These are phyloP conservation scores for Avena eriantha DNA, from an alignment of 176 grass and related monocot species.

Conservation along the genomic window DNA sequence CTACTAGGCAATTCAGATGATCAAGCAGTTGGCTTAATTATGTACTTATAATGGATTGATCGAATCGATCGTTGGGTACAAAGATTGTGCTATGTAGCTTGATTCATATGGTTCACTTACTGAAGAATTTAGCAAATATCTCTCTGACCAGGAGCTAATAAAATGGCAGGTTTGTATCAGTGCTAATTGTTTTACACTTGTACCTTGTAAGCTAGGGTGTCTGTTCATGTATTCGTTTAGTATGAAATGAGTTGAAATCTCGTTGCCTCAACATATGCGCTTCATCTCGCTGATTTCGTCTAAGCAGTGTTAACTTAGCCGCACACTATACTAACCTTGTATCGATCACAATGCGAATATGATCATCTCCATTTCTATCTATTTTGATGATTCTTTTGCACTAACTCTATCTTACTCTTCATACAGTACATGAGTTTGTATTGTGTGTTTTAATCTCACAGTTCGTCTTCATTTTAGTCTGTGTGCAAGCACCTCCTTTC, in stretches of 20 bases:
- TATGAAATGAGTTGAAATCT: not conserved
- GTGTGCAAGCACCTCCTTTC: too few relatives aligned
- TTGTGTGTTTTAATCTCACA: too few relatives aligned
- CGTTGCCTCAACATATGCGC: not conserved
- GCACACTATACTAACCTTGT: not conserved
- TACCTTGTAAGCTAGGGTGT: not conserved
- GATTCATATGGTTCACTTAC: not conserved
- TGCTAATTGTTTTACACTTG: not conserved
- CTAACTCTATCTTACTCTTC: too few relatives aligned
- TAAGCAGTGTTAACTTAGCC: not conserved
- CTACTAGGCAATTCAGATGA: conserved; percentile 35
- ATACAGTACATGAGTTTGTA: too few relatives aligned
- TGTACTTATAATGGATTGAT: not conserved
- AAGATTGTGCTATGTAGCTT: conserved; percentile 1
- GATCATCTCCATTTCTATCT: not conserved
- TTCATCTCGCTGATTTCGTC: not conserved
- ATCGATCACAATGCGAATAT: not conserved
- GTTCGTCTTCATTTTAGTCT: too few relatives aligned
- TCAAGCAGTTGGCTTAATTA: conserved; percentile 2
- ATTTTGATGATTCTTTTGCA: too few relatives aligned
- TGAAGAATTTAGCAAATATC: conserved; percentile 25
- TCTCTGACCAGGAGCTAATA: conserved; percentile 28
- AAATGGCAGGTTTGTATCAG: conserved; percentile 26
- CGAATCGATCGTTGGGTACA: not conserved
- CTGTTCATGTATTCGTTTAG: not conserved